Percentiles rank a stretch among this genome's conserved stretches.
Evolutionary conservation across 306 rosid genomes (phyloP).

Genomic region (Medicago arabica): DNA sequence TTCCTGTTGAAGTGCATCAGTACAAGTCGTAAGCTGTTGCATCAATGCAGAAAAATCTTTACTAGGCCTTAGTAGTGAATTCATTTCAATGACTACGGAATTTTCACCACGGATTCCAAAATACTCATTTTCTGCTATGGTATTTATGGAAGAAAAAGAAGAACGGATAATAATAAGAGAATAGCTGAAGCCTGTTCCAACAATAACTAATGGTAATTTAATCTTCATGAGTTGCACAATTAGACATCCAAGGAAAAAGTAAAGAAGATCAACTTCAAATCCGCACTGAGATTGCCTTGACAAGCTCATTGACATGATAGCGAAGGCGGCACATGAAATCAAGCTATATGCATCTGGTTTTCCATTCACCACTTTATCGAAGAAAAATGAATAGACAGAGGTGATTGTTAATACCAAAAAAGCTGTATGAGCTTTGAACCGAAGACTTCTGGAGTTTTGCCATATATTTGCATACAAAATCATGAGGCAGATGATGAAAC

Average conservation of each 20-base stretch:
- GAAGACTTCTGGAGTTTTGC: not conserved
- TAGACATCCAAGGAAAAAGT: conserved; percentile 10
- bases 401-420: conserved; percentile 19
- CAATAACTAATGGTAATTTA: not conserved
- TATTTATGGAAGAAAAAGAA: not conserved
- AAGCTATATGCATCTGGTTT: conserved; percentile 24
- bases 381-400: not conserved
- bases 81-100: too few relatives aligned
- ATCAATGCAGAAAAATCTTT: not conserved
- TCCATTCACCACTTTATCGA: not conserved
- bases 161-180: conserved; percentile 25
- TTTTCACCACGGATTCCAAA: too few relatives aligned
- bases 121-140: too few relatives aligned
- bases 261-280: conserved; percentile 27
- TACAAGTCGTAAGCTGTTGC: not conserved
- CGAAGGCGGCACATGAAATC: conserved; percentile 17
- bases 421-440: not conserved
- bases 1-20: not conserved
- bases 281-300: conserved; percentile 13
- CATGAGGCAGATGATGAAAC: not conserved
- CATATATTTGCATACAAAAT: not conserved
- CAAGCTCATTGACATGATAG: conserved; percentile 25
- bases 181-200: conserved; percentile 19
- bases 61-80: not conserved
- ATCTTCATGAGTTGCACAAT: conserved; percentile 35